phyloP scores from a whole-genome alignment of 179 eudicot genomes.

The Actinidia chinensis region DNA sequence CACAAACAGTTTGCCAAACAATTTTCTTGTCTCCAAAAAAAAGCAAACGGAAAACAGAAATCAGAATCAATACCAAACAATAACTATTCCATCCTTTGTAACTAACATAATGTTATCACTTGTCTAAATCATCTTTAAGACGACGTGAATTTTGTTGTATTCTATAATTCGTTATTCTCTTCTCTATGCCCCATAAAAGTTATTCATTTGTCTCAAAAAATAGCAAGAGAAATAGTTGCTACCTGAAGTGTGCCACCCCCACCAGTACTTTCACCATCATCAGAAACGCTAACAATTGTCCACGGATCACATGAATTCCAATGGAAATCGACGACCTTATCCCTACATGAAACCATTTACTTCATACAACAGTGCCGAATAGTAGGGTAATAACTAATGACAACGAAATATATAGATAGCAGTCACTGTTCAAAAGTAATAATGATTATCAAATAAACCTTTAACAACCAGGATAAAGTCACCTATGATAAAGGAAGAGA shows the following conservation, averaged over 20 bases:
- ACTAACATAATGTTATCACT: background rate
- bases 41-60: too few relatives aligned
- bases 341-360: slow-evolving; percentile 42
- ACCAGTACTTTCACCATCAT: slow-evolving; percentile 86
- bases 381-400: background rate
- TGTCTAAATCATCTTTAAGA: background rate
- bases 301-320: slow-evolving; percentile 87
- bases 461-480: background rate
- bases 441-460: slow-evolving; percentile 6
- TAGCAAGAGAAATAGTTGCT: background rate
- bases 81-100: background rate
- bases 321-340: slow-evolving; percentile 93
- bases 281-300: slow-evolving; percentile 95
- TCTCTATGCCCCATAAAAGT: background rate
- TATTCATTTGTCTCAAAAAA: background rate
- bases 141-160: background rate
- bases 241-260: slow-evolving; percentile 99
- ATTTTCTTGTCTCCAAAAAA: too few relatives aligned
- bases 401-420: background rate
- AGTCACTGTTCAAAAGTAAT: background rate
- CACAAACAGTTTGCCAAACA: too few relatives aligned
- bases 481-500: background rate
- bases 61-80: too few relatives aligned
- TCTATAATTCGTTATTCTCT: background rate
- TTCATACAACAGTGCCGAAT: background rate